These are phyloP conservation scores for Gyrodon lividus DNA, from an alignment of 768 basidiomycete species.

Conservation along the genomic window DNA sequence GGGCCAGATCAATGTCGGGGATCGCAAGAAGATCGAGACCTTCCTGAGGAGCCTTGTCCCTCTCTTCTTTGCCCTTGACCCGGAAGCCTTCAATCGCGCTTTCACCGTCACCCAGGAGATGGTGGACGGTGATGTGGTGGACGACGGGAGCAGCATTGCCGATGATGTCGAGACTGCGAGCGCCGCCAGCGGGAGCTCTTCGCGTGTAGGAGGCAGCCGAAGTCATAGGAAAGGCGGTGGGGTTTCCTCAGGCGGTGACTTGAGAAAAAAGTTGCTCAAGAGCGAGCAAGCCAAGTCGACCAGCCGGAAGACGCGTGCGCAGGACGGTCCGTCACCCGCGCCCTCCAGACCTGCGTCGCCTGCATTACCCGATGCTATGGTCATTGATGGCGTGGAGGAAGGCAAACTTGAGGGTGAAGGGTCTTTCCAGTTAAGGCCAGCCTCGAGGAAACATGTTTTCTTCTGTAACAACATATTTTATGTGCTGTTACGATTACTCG, in stretches of 20 bases:
- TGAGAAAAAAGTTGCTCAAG: conserved; percentile 79
- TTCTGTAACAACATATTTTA: conserved; percentile 92
- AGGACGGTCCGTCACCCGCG: conserved; percentile 52
- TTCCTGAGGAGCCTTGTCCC: conserved; percentile 77
- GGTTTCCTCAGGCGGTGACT: conserved; percentile 41
- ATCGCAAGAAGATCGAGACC: conserved; percentile 79
- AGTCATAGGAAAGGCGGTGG: conserved; percentile 41
- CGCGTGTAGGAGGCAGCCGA: conserved; percentile 35
- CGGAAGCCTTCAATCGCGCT: conserved; percentile 64
- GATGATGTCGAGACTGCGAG: conserved; percentile 40
- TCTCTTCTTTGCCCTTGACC: conserved; percentile 74
- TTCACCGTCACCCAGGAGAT: conserved; percentile 64
- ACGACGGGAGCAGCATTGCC: conserved; percentile 35
- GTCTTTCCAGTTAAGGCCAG: conserved; percentile 25
- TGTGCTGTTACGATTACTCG: conserved; percentile 76
- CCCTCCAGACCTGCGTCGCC: conserved; percentile 67
- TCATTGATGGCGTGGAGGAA: conserved; percentile 31
- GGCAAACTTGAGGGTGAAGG: conserved; percentile 17
- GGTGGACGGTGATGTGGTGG: conserved; percentile 59
- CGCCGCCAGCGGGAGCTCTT: conserved; percentile 25
- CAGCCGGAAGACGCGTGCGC: conserved; percentile 55
- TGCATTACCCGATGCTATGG: conserved; percentile 44
- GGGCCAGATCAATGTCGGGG: conserved; percentile 64
- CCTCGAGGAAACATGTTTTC: conserved; percentile 59
- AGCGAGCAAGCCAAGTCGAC: conserved; percentile 78